Evolutionary conservation across 495 filamentous ascomycete species (phyloP), one percentile per base, ranked within the genome.

Genomic region (Xylaria intraflava): DNA sequence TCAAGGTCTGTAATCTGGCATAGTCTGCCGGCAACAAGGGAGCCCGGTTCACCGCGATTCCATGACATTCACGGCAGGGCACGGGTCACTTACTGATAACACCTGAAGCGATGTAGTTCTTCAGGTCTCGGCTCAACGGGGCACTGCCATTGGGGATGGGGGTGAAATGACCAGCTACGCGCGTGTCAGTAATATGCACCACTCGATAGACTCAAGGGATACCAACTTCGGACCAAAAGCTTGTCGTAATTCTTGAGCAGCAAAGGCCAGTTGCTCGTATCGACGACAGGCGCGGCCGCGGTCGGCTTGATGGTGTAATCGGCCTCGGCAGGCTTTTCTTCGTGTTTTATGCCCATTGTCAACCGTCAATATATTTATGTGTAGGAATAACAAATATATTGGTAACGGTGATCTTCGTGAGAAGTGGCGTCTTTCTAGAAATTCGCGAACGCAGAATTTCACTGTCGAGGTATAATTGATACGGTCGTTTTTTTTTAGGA

Each of bases 161-260:
- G 2, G 90, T 95, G 71, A 89, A 98, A 69, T 96, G 90, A 45
- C 86, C 87, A 54, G 89, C 52, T 55, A 29, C 35, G 11, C 36
- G 29, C 43, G 27, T 31, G 54, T 56, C 27, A 56, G 36, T 12
- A 12, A 23, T 23, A 50, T 35, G 27, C 31, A 20, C 11, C 11
- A 30, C 47, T 26, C 19, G 19, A 17, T 9, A 30, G 26, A 26
- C 14, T 46, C 33, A 9, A 11, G 35, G 29, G 52, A 35, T 36
- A 72, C 83, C 40, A 76, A 87, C 84, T 74, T 55, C 52, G 52
- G n/a, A 55, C 52, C 20, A 55, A 45, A 62, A 55, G 52, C 29
- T 89, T 86, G 67, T 86, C 82, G 67, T 90, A 96, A 72, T 95
- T 90, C 76, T 94, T 95, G 54, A 98, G 78, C 50, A 98, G 78